Conservation (phyloP, 2,329 filamentous ascomycete species). For the Phyllosticta citriasiana region DNA sequence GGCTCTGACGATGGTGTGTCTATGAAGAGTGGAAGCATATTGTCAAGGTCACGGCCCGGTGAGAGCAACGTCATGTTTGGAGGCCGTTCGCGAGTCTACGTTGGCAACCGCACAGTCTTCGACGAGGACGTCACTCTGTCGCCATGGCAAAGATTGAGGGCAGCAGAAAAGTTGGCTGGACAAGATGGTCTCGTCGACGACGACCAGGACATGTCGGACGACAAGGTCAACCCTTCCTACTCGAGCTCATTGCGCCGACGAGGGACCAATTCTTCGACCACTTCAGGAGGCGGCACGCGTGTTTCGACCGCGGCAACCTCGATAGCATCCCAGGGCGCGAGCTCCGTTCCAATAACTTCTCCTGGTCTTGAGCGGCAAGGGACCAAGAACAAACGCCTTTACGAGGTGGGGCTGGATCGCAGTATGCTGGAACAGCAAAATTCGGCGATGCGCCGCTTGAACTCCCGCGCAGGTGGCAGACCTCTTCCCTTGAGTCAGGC, state of each 20-base stretch:
- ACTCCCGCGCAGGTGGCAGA: constrained; percentile 55
- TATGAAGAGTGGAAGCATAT: constrained; percentile 56
- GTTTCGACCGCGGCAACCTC: constrained; percentile 86
- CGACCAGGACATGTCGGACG: constrained; percentile 28
- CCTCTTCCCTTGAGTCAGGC: constrained; percentile 41
- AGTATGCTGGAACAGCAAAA: constrained; percentile 72
- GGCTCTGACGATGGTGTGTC: constrained; percentile 58
- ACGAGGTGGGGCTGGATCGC: constrained; percentile 72
- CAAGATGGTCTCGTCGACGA: constrained; percentile 31
- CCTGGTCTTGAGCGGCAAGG: constrained; percentile 49
- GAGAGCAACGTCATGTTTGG: constrained; percentile 93
- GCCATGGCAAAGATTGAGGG: constrained; percentile 58
- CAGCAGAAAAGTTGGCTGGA: constrained; percentile 44
- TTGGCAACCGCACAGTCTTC: constrained; percentile 64
- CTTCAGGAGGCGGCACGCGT: constrained; percentile 57
- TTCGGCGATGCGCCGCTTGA: constrained; percentile 66
- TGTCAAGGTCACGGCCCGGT: constrained; percentile 69
- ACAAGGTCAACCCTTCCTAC: constrained; percentile 36
- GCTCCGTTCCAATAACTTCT: constrained; percentile 22
- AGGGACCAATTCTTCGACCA: constrained; percentile 76
- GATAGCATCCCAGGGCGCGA: constrained; percentile 57
- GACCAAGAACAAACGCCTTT: constrained; percentile 64
- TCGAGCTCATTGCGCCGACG: constrained; percentile 63
- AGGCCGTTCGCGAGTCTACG: constrained; percentile 90
- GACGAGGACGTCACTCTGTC: constrained; percentile 79